A percentile compares a stretch with the other conserved stretches of the same genome.
Conservation (phyloP, 768 basidiomycete genomes). For the Leccinum disarticulatum region DNA sequence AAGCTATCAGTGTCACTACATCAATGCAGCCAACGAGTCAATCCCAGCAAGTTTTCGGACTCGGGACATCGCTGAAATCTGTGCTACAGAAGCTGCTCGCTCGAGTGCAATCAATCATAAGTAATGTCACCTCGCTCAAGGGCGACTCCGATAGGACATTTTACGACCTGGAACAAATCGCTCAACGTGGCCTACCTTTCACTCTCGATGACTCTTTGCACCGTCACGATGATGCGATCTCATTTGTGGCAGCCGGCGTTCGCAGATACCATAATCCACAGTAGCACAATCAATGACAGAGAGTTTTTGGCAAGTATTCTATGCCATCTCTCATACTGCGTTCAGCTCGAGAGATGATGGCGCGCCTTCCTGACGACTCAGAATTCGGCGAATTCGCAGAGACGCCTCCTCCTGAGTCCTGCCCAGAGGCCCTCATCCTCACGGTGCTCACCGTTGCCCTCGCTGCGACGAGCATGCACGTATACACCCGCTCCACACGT, state of each 20-base stretch:
- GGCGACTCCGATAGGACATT: conserved; percentile 16
- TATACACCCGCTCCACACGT: too few species aligned
- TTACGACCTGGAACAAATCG: conserved; percentile 30
- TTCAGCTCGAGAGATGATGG: conserved; percentile 69
- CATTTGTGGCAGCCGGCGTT: conserved; percentile 42
- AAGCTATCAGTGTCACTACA: too few species aligned
- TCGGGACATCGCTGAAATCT: conserved; percentile 1
- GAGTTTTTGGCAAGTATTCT: conserved; percentile 49
- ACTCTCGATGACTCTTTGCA: conserved; percentile 15
- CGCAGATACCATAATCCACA: conserved; percentile 46
- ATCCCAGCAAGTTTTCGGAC: too few species aligned
- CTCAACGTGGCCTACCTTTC: conserved; percentile 27
- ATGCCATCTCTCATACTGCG: conserved; percentile 7
- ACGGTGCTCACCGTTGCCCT: too few species aligned
- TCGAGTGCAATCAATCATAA: conserved; percentile 5
- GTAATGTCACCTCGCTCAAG: not conserved
- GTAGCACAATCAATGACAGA: conserved; percentile 55
- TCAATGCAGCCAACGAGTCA: too few species aligned
- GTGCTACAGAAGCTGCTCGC: conserved; percentile 17
- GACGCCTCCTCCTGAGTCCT: not conserved
- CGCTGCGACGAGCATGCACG: too few species aligned
- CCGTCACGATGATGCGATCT: too few species aligned
- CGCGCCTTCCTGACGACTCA: conserved; percentile 42
- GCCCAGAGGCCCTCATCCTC: not conserved
- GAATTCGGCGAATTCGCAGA: conserved; percentile 41